Conservation (phyloP, 352 stramenopile species). For the Pythium aphanidermatum region DNA sequence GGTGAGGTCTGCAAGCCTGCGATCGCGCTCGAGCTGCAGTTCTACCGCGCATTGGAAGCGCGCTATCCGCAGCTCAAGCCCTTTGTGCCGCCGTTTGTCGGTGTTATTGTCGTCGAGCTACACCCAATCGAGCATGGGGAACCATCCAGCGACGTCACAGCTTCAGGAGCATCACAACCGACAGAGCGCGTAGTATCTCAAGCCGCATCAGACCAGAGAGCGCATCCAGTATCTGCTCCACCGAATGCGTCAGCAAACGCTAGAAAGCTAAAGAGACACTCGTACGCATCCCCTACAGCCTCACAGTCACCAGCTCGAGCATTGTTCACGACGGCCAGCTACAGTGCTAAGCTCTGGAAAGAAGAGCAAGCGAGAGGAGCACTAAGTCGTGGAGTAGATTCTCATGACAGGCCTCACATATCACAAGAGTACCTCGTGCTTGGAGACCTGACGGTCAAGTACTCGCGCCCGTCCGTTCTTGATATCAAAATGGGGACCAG, state of each 20-base stretch:
- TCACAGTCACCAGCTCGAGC: not conserved
- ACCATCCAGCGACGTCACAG: not conserved
- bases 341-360: conserved; percentile 60
- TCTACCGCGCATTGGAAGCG: conserved; percentile 55
- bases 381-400: not conserved
- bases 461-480: conserved; percentile 58
- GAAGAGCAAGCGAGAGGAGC: conserved; percentile 30
- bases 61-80: conserved; percentile 49
- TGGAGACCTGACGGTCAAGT: conserved; percentile 58
- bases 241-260: too few relatives aligned
- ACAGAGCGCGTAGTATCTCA: too few relatives aligned
- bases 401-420: not conserved
- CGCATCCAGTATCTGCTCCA: too few relatives aligned
- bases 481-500: conserved; percentile 82
- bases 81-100: conserved; percentile 65
- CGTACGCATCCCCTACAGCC: too few relatives aligned
- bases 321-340: conserved; percentile 17
- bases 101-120: conserved; percentile 56
- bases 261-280: conserved; percentile 19
- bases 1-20: conserved; percentile 77
- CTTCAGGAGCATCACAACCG: not conserved
- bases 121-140: conserved; percentile 7
- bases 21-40: conserved; percentile 65
- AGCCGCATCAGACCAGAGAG: too few relatives aligned
- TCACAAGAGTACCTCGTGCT: conserved; percentile 59